Evolutionary conservation across 2,329 filamentous ascomycete genomes (phyloP).

Genomic region (Colletotrichum tanaceti): DNA sequence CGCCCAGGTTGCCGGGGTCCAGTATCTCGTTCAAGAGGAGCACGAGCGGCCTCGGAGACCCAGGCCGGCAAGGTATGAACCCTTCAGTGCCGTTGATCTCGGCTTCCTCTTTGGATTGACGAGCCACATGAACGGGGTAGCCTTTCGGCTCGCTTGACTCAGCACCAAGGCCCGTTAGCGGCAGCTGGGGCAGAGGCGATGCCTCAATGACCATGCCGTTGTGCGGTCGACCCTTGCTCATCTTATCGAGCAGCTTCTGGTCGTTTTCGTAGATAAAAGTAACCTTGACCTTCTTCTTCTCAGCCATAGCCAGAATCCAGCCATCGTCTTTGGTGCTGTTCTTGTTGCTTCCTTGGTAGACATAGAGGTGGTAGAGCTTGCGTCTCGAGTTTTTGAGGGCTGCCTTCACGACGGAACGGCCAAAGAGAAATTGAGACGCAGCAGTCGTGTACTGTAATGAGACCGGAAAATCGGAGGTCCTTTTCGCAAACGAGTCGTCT

Average conservation of each 20-base stretch:
- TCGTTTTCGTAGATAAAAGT: constrained; percentile 69
- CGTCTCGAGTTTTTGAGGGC: constrained; percentile 76
- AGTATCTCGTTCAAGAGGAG: constrained; percentile 80
- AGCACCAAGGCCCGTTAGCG: constrained; percentile 69
- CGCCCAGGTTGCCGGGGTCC: constrained; percentile 91
- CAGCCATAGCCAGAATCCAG: constrained; percentile 60
- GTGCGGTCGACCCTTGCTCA: constrained; percentile 85
- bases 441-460: constrained; percentile 76
- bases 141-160: constrained; percentile 57
- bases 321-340: constrained; percentile 60
- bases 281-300: constrained; percentile 63
- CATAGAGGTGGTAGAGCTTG: constrained; percentile 85
- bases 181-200: constrained; percentile 81
- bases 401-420: constrained; percentile 81
- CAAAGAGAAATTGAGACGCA: constrained; percentile 92
- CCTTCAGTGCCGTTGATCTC: constrained; percentile 75
- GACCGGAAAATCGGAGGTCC: constrained; percentile 17
- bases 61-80: constrained; percentile 58
- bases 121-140: constrained; percentile 70
- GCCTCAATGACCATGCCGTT: constrained; percentile 91
- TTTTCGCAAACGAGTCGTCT: constrained; percentile 4
- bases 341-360: constrained; percentile 71
- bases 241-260: constrained; percentile 80
- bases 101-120: constrained; percentile 80
- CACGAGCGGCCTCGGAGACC: constrained; percentile 73